Conservation (phyloP, 805 yeast species). For the Wickerhamia fluorescens region DNA sequence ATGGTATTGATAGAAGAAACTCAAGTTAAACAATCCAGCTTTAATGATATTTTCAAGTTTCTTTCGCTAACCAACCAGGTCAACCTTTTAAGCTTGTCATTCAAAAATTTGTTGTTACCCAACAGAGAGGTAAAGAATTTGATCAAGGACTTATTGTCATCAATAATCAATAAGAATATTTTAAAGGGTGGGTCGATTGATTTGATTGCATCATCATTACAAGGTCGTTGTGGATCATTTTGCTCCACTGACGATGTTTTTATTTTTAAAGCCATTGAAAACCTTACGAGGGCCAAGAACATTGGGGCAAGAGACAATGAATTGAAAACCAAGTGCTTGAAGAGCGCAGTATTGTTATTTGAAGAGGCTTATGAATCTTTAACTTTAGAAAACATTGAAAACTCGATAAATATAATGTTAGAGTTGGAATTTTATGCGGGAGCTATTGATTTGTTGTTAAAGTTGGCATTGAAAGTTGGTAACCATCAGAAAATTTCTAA, state of each 20-base stretch:
- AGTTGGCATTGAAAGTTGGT: constrained; percentile 62
- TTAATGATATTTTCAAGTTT: constrained; percentile 63
- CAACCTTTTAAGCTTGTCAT: constrained; percentile 58
- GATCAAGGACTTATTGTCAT: constrained; percentile 79
- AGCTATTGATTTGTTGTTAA: constrained; percentile 75
- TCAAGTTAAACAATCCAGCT: constrained; percentile 34
- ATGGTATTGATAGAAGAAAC: constrained; percentile 74
- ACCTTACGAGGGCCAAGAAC: constrained; percentile 77
- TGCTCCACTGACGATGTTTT: constrained; percentile 92
- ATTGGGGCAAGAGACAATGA: constrained; percentile 69
- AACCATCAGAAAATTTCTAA: constrained; percentile 6
- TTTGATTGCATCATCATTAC: constrained; percentile 76
- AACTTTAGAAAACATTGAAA: constrained; percentile 71
- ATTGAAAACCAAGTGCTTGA: constrained; percentile 53
- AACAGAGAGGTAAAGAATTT: constrained; percentile 52
- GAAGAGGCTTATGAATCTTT: constrained; percentile 75
- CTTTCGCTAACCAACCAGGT: constrained; percentile 62
- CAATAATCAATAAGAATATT: constrained; percentile 83
- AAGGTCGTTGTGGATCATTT: constrained; percentile 90
- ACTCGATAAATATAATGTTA: constrained; percentile 71
- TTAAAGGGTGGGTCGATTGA: constrained; percentile 92
- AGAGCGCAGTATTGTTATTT: constrained; percentile 68
- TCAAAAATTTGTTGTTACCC: constrained; percentile 74
- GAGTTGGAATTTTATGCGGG: constrained; percentile 75
- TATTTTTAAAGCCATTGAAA: constrained; percentile 90